Percentiles rank a stretch among this genome's conserved stretches.
Conservation (phyloP, 345 rosid species). For the Garcia nutans region DNA sequence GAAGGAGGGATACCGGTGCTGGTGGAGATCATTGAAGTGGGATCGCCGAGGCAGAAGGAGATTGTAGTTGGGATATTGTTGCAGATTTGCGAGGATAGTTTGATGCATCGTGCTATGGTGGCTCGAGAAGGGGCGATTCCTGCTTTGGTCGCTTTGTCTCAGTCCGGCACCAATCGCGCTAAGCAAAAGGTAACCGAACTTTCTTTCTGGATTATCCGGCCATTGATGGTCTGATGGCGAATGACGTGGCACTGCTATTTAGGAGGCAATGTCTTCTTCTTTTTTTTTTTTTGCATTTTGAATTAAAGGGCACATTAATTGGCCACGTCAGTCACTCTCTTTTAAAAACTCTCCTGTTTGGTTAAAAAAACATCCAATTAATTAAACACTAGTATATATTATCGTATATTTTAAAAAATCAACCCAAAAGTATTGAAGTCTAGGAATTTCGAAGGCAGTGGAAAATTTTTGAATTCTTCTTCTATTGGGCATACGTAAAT, state of each 20-base stretch:
- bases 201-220: background rate
- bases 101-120: slow-evolving; percentile 64
- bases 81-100: slow-evolving; percentile 69
- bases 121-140: slow-evolving; percentile 96
- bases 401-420: no score
- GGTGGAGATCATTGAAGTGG: slow-evolving; percentile 85
- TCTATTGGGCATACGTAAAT: background rate
- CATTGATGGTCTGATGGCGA: background rate
- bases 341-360: background rate
- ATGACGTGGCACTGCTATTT: slow-evolving; percentile 29
- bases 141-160: slow-evolving; percentile 78
- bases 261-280: slow-evolving; percentile 11
- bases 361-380: background rate
- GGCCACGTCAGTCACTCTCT: slow-evolving; percentile 37
- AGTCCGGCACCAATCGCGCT: slow-evolving; percentile 82
- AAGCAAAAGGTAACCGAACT: slow-evolving; percentile 66
- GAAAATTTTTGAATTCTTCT: no score
- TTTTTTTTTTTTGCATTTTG: background rate
- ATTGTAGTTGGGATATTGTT: slow-evolving; percentile 64
- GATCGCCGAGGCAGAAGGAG: slow-evolving; percentile 88
- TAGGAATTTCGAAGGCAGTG: background rate
- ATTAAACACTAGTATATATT: no score
- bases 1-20: slow-evolving; percentile 95
- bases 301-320: background rate
- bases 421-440: background rate